A percentile compares a stretch with the other conserved stretches of the same genome.
Conservation (phyloP, 2,329 filamentous ascomycete genomes). For the Neofusicoccum laricinum region DNA sequence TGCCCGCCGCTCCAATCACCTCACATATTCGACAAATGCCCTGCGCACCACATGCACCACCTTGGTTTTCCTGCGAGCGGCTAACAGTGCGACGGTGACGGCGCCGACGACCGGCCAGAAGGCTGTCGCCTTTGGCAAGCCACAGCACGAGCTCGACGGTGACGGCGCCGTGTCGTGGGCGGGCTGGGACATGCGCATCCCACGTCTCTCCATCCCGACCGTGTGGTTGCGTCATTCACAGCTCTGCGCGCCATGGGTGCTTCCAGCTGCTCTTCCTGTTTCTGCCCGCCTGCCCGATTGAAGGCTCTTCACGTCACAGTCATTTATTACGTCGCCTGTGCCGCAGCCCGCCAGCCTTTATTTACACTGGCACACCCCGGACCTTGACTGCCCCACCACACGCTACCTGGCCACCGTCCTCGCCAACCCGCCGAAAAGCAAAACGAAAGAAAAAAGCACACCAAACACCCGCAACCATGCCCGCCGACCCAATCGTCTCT, state of each 20-base stretch:
- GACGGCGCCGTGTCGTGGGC: not conserved
- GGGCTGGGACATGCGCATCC: not conserved
- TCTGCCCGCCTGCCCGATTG: not conserved
- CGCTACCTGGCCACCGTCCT: not conserved
- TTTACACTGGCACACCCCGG: not conserved
- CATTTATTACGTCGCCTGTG: not conserved
- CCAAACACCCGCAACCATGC: not conserved
- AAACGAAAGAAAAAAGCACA: not conserved
- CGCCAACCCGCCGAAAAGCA: not conserved
- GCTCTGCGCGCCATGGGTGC: not conserved
- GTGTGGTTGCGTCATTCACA: conserved; percentile 1
- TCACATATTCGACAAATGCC: conserved; percentile 1
- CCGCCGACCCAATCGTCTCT: conserved; percentile 39
- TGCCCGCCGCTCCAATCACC: not conserved
- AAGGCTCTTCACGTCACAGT: not conserved
- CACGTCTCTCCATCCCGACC: not conserved
- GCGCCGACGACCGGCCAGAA: not conserved
- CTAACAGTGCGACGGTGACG: no score
- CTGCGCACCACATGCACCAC: not conserved
- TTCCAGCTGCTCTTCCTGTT: not conserved
- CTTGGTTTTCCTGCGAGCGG: not conserved
- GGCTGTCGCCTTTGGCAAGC: not conserved
- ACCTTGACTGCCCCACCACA: not conserved
- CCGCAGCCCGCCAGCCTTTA: not conserved
- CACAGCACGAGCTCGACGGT: not conserved